phyloP scores from a whole-genome alignment of 179 eudicot genomes.

The Silene vulgaris region DNA sequence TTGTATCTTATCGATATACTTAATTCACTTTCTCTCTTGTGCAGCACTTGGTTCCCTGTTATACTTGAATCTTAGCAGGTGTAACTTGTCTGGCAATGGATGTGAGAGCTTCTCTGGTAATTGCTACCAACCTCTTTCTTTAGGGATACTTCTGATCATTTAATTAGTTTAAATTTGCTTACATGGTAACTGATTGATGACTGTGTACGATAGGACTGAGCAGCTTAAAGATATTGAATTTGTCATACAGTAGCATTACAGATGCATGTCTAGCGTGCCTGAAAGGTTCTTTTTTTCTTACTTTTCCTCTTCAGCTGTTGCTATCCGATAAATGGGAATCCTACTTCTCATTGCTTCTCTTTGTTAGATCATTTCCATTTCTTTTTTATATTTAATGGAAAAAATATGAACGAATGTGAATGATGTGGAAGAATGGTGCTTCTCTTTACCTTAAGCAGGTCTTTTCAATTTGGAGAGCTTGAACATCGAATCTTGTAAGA shows the following conservation, averaged over 20 bases:
- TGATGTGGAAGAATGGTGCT: neutral
- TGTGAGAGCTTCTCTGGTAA: slow-evolving; percentile 64
- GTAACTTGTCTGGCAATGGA: slow-evolving; percentile 48
- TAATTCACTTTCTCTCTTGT: slow-evolving; percentile 1
- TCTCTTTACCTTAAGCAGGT: slow-evolving; percentile 33
- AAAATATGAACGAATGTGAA: neutral
- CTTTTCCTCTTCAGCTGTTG: neutral
- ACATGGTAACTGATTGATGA: neutral
- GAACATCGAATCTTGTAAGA: slow-evolving; percentile 70
- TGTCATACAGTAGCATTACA: slow-evolving; percentile 56
- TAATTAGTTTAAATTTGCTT: neutral
- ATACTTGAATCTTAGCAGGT: slow-evolving; percentile 67
- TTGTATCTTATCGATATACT: neutral
- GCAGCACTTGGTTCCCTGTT: slow-evolving; percentile 52
- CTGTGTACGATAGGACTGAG: slow-evolving; percentile 35
- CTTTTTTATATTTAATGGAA: neutral
- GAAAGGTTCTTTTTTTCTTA: slow-evolving; percentile 37
- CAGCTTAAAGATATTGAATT: slow-evolving; percentile 53
- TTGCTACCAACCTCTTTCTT: slow-evolving; percentile 7
- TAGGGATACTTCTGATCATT: neutral
- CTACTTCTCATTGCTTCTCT: neutral
- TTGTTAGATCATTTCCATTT: neutral
- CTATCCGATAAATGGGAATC: neutral
- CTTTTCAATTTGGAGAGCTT: slow-evolving; percentile 58
- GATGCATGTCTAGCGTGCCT: slow-evolving; percentile 57